Evolutionary conservation across 257 asterid genomes (phyloP).

Genomic region (Gardenia jasminoides): DNA sequence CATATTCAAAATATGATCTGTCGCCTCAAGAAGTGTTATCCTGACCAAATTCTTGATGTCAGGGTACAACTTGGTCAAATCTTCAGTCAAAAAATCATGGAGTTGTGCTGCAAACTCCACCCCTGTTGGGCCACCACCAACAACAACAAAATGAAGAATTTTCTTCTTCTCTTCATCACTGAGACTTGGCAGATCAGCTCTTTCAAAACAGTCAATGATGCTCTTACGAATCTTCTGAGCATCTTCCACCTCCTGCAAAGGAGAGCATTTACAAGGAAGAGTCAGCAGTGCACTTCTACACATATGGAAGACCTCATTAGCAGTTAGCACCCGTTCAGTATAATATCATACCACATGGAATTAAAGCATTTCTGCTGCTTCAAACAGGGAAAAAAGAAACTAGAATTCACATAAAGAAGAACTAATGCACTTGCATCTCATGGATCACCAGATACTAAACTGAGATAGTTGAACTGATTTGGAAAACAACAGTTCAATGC

Average conservation of each 20-base stretch:
- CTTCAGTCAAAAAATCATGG: constrained; percentile 81
- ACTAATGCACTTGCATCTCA: not conserved
- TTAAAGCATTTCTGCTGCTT: not conserved
- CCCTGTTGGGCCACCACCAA: constrained; percentile 98
- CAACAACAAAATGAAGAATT: constrained; percentile 90
- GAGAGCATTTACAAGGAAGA: constrained; percentile 4
- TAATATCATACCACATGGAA: not conserved
- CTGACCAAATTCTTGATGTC: constrained; percentile 62
- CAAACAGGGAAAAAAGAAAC: not conserved
- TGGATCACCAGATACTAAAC: not conserved
- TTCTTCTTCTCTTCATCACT: constrained; percentile 80
- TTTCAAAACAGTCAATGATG: constrained; percentile 82
- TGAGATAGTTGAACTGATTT: not conserved
- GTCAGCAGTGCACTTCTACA: not conserved
- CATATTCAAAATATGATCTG: constrained; percentile 89
- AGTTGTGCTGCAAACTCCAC: constrained; percentile 86
- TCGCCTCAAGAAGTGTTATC: constrained; percentile 92
- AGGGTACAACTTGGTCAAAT: constrained; percentile 78
- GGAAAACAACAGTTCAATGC: not conserved
- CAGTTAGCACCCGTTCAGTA: not conserved
- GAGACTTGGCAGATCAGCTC: constrained; percentile 74
- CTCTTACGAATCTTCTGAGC: constrained; percentile 93
- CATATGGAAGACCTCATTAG: not conserved
- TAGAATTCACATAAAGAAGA: not conserved
- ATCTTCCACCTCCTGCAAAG: constrained; percentile 85